Conservation (phyloP, 768 basidiomycete genomes). For the Suillus paluster region DNA sequence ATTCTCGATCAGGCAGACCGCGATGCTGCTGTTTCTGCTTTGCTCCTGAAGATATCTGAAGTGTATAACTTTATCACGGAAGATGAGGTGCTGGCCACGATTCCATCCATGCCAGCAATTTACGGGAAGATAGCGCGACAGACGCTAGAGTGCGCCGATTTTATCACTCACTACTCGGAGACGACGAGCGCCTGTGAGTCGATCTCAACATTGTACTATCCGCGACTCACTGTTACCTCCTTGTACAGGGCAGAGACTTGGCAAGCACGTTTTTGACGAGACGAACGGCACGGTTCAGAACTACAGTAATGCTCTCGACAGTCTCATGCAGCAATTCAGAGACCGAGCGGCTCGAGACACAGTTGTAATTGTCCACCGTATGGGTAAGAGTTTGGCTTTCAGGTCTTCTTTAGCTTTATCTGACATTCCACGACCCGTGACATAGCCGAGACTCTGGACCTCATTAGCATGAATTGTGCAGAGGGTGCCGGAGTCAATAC, state of each 20-base stretch:
- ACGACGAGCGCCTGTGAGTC: not conserved
- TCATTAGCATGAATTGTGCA: slow-evolving; percentile 1
- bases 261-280: too few relatives aligned
- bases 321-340: slow-evolving; percentile 4
- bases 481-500: not conserved
- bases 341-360: not conserved
- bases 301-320: too few relatives aligned
- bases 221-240: slow-evolving; percentile 4
- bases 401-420: too few relatives aligned
- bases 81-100: too few relatives aligned
- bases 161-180: not conserved
- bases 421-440: too few relatives aligned
- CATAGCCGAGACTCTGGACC: not conserved
- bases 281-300: too few relatives aligned
- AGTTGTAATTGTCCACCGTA: too few relatives aligned
- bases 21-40: not conserved
- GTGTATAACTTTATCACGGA: not conserved
- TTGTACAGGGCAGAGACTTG: too few relatives aligned
- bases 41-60: slow-evolving; percentile 2
- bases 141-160: too few relatives aligned
- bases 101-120: too few relatives aligned
- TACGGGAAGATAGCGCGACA: too few relatives aligned
- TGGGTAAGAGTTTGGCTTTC: too few relatives aligned
- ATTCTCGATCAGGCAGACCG: slow-evolving; percentile 4
- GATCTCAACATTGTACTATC: not conserved